Percentiles rank a stretch among this genome's conserved stretches.
Conservation (phyloP, 2,329 filamentous ascomycete genomes). For the Colletotrichum sidae region DNA sequence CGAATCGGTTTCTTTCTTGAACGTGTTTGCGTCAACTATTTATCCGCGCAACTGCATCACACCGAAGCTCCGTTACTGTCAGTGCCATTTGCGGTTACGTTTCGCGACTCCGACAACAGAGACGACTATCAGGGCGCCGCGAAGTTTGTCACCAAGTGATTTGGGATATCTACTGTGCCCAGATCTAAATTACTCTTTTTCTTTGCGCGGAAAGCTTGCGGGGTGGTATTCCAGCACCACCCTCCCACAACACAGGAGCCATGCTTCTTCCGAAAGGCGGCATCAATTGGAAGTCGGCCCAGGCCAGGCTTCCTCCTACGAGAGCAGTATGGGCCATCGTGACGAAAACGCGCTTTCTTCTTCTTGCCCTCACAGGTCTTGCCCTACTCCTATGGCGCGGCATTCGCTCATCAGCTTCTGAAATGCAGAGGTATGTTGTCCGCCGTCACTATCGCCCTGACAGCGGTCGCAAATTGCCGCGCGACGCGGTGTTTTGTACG, state of each 20-base stretch:
- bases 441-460: no score
- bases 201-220: slow-evolving; percentile 32
- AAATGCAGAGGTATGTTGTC: slow-evolving; percentile 85
- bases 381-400: slow-evolving; percentile 90
- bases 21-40: slow-evolving; percentile 23
- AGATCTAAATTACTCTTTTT: neutral
- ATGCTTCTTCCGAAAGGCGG: slow-evolving; percentile 95
- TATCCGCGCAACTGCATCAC: slow-evolving; percentile 12
- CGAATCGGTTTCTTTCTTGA: slow-evolving; percentile 11
- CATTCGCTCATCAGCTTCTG: slow-evolving; percentile 81
- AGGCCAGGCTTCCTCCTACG: slow-evolving; percentile 80
- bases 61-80: no score
- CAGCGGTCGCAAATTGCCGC: neutral
- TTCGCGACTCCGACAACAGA: neutral
- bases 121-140: neutral
- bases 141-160: slow-evolving; percentile 1
- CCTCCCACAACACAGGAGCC: slow-evolving; percentile 39
- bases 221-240: slow-evolving; percentile 56
- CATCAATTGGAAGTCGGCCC: slow-evolving; percentile 92
- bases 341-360: slow-evolving; percentile 81
- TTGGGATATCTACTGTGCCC: slow-evolving; percentile 24
- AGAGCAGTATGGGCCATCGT: slow-evolving; percentile 78
- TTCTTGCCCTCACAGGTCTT: slow-evolving; percentile 76
- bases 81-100: no score
- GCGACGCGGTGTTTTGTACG: neutral